A percentile compares a stretch with the other conserved stretches of the same genome.
Conservation (phyloP, 352 stramenopile genomes). For the Pythium diclinum region DNA sequence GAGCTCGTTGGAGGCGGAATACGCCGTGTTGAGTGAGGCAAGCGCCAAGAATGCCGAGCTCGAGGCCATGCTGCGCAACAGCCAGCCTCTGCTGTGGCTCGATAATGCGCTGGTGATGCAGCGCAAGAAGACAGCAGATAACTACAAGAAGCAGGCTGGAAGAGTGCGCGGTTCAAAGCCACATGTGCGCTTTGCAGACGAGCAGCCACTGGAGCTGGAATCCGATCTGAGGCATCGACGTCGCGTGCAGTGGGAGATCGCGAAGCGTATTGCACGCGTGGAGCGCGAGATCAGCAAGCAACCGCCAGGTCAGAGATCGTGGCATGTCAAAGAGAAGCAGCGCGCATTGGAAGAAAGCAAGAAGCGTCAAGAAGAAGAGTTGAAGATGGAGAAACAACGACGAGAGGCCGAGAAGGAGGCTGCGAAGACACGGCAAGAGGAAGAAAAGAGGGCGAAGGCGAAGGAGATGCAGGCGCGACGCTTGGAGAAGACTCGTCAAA, state of each 20-base stretch:
- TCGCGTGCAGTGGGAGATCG: slow-evolving; percentile 67
- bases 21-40: slow-evolving; percentile 55
- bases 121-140: slow-evolving; percentile 7
- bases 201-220: slow-evolving; percentile 22
- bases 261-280: slow-evolving; percentile 63
- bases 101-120: slow-evolving; percentile 47
- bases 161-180: not conserved
- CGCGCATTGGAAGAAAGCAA: slow-evolving; percentile 27
- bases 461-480: slow-evolving; percentile 1
- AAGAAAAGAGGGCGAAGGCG: slow-evolving; percentile 11
- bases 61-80: slow-evolving; percentile 42
- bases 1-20: slow-evolving; percentile 40
- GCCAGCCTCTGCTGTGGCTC: slow-evolving; percentile 50
- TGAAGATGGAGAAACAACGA: slow-evolving; percentile 7
- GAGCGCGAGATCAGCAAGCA: slow-evolving; percentile 54
- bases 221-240: slow-evolving; percentile 37
- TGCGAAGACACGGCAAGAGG: not conserved
- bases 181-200: not conserved
- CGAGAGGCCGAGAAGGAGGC: slow-evolving; percentile 13
- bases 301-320: slow-evolving; percentile 49
- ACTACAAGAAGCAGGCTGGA: not conserved
- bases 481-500: not conserved
- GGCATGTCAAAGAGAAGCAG: slow-evolving; percentile 39
- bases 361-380: slow-evolving; percentile 7
- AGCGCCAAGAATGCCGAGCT: slow-evolving; percentile 45